Base-by-base conservation (phyloP, 768 basidiomycete species). In the Psilocybe sp. region DNA sequence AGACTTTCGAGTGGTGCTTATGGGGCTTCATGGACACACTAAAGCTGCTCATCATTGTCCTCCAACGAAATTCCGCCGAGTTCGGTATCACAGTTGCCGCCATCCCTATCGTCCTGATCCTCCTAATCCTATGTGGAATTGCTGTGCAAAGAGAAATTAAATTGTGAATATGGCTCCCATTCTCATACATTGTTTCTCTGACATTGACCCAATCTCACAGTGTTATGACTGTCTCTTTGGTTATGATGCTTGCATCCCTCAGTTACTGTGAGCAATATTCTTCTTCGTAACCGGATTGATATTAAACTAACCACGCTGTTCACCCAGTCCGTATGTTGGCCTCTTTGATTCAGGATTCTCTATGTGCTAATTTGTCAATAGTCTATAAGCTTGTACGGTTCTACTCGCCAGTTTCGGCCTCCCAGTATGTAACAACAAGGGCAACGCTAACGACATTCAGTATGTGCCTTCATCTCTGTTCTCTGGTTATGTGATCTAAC, bases 301-400 rank as follows among this genome's bases (percentile, higher is more conserved):
- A 3, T 36, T 8, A 14, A 19, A 28, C 20, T 46, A 16, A 46
- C 9, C 49, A 18, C 47, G 39, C 40, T 14, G 41, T 43, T 46
- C 41, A 47, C 53, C 8, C 50, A 78, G 75, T 77, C 60, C 56
- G 76, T 77, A 58, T 68, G 75, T 59, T 40, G 36, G n/a, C 19
- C 15, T 37, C 28, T 23, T 14, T 7, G n/a, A 32, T 23, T 37
- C 28, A 28, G 7, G 10, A 13, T 35, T 49, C 9, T 5, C 11
- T 14, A 18, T 41, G 12, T 39, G 28, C 23, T 52, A 36, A 57
- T 13, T 16, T 35, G 15, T 44, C 12, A 50, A 11, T 16, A 91
- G 87, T 92, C 44, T 93, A 86, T 66, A 93, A 93, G 61, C 77
- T 93, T n/a, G 80, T 85, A 52, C 83, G 91, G 16, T 89, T 92